Percentiles rank a stretch among this genome's conserved stretches.
Conservation (phyloP, 306 rosid species). For the barrel medic (Medicago truncatula) region DNA sequence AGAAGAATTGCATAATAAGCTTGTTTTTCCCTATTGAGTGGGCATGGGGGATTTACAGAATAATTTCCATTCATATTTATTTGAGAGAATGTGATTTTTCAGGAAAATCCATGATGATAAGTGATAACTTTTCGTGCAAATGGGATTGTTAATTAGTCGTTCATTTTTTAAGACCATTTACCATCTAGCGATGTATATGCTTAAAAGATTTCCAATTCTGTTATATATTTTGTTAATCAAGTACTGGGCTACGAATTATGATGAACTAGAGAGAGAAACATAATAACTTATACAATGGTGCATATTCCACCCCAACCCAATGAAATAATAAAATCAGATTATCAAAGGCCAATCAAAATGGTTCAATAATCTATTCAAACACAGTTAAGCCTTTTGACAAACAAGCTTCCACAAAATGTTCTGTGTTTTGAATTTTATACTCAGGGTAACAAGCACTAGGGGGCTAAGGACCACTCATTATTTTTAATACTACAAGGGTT, state of each 20-base stretch:
- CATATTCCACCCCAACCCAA: slow-evolving; percentile 5
- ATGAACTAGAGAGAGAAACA: slow-evolving; percentile 8
- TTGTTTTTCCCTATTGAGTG: background rate
- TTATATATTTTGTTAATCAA: slow-evolving; percentile 4
- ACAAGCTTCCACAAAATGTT: background rate
- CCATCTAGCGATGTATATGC: background rate
- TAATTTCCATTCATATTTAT: background rate
- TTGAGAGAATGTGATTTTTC: background rate
- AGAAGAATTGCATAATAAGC: background rate
- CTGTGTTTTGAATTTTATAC: background rate
- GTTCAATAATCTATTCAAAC: slow-evolving; percentile 4
- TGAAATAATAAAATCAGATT: background rate
- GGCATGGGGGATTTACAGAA: background rate
- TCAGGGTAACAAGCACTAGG: slow-evolving; percentile 19
- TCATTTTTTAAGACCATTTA: background rate
- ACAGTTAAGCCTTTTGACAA: slow-evolving; percentile 6
- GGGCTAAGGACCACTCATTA: background rate
- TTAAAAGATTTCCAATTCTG: slow-evolving; percentile 18
- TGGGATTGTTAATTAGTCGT: slow-evolving; percentile 1
- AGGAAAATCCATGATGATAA: background rate
- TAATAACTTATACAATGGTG: background rate
- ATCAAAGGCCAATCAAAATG: background rate
- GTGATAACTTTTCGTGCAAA: background rate
- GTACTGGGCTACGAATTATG: background rate
- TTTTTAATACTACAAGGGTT: background rate